Conservation (phyloP, 2,329 filamentous ascomycete species). For the Alternaria triticimaculans region DNA sequence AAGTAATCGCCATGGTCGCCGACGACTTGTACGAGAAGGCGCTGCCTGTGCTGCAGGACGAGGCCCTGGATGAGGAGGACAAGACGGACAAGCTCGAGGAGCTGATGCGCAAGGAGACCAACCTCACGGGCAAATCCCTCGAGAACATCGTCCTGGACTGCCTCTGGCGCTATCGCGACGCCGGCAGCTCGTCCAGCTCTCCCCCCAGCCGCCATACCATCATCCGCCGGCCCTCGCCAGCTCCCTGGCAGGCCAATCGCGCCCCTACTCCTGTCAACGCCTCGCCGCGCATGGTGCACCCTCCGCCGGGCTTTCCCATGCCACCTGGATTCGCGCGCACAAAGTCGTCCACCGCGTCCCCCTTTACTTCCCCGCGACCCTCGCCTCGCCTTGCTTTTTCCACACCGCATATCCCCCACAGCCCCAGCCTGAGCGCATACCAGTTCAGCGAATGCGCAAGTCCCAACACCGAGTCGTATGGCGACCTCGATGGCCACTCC, state of each 20-base stretch:
- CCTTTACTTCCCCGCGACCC: constrained; percentile 91
- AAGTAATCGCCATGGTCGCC: constrained; percentile 73
- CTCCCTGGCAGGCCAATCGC: constrained; percentile 83
- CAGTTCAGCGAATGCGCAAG: constrained; percentile 81
- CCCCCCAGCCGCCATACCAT: constrained; percentile 88
- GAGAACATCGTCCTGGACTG: constrained; percentile 92
- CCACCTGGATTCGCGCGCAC: constrained; percentile 78
- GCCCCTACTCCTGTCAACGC: constrained; percentile 80
- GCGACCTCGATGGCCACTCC: constrained; percentile 90
- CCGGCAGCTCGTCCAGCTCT: constrained; percentile 68
- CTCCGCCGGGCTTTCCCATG: constrained; percentile 76
- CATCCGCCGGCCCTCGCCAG: constrained; percentile 87
- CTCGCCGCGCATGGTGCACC: constrained; percentile 81
- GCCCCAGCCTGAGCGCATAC: constrained; percentile 91
- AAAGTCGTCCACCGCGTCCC: constrained; percentile 77
- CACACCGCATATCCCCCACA: constrained; percentile 89
- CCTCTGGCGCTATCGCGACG: constrained; percentile 81
- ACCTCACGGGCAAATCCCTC: constrained; percentile 74
- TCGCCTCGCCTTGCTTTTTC: constrained; percentile 90
- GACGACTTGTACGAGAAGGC: constrained; percentile 93
- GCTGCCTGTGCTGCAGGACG: constrained; percentile 84
- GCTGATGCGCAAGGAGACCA: constrained; percentile 79
- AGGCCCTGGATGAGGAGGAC: constrained; percentile 86
- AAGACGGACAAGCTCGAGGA: constrained; percentile 92
- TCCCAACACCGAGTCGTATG: constrained; percentile 83